Evolutionary conservation across 2,329 filamentous ascomycete species (phyloP), one percentile per base, ranked within the genome.

Genomic region (Beauveria scarabaeidicola): DNA sequence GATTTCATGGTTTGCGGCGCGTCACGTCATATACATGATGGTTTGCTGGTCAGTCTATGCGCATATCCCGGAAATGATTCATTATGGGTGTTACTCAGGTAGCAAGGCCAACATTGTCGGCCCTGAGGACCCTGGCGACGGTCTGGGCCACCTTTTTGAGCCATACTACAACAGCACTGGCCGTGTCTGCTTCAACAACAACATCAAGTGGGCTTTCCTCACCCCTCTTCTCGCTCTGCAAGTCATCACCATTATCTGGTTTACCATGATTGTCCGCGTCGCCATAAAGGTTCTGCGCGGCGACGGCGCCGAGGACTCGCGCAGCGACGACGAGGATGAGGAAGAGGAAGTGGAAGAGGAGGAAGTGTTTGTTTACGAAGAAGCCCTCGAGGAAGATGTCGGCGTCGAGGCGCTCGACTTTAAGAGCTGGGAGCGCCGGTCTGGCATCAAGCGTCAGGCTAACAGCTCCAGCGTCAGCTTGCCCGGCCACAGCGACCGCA

Each of bases 301-400:
- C 36, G 83, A 81, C 41, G 79, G 84, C 36, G 91, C 93, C 5
- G 91, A 97, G 64, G 94, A 99, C 69, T 82, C 85, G 19, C 85
- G 94, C 59, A 96, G 90, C 63, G 93, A 97, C 66, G 90, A 91
- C 64, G 91, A 96, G 73, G 88, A 77, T 6, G 90, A 86, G 23
- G 80, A 81, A 15, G 79, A 82, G 15, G 89, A 86, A 23, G 80
- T 81, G 19, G 79, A 81, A 15, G 76, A 82, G n/a, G 77, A 80
- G 52, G 77, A 78, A 15, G 78, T 82, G 62, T 79, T 74, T 52
- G 72, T 80, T 54, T 82, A 81, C 61, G 79, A 83, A 66, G 78
- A 82, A 67, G 78, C 77, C 2, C 77, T 88, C 10, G 88, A 91
- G 71, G 82, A 91, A 70, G 89, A 91, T 69, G 87, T 91, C 0